A percentile compares a stretch with the other conserved stretches of the same genome.
Conservation (phyloP, 495 filamentous ascomycete species). For the Parachaetomium inaequale region DNA sequence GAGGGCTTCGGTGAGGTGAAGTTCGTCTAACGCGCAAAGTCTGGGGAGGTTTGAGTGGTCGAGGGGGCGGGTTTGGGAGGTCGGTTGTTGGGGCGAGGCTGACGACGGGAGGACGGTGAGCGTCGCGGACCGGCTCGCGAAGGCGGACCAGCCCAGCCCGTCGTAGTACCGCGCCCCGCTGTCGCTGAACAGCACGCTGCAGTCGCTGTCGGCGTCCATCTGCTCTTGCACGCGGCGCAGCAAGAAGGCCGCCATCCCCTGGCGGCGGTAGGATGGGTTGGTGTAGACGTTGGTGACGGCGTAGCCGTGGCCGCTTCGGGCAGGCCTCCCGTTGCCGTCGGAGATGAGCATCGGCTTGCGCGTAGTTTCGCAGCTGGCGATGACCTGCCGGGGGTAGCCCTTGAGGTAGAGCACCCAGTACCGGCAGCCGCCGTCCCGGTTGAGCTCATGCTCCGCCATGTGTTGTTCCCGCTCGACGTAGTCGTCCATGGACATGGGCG, state of each 20-base stretch:
- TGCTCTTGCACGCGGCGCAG: constrained; percentile 41
- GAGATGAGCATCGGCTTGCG: constrained; percentile 63
- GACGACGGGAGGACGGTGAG: constrained; percentile 42
- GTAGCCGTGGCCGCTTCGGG: constrained; percentile 65
- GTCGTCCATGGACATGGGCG: constrained; percentile 40
- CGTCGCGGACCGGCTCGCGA: constrained; percentile 65
- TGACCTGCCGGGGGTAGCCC: constrained; percentile 45
- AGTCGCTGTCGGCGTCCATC: constrained; percentile 48
- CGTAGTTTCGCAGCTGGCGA: constrained; percentile 77
- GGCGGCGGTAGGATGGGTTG: constrained; percentile 62
- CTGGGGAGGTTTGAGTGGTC: constrained; percentile 45
- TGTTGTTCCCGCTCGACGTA: constrained; percentile 66
- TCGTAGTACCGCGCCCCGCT: constrained; percentile 86
- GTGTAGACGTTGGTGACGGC: constrained; percentile 82
- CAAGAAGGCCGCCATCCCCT: constrained; percentile 70
- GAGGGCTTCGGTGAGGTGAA: constrained; percentile 36
- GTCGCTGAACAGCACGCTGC: constrained; percentile 79
- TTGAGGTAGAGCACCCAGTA: constrained; percentile 67
- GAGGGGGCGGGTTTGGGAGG: constrained; percentile 31
- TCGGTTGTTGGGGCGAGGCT: neutral
- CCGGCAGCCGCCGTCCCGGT: constrained; percentile 56
- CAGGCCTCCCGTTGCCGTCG: constrained; percentile 24
- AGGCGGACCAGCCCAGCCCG: constrained; percentile 70
- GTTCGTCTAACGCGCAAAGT: constrained; percentile 55
- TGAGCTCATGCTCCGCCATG: constrained; percentile 55